Evolutionary conservation across 1,139 yeast species (phyloP).

Genomic region (Suhomyces atakaporum): DNA sequence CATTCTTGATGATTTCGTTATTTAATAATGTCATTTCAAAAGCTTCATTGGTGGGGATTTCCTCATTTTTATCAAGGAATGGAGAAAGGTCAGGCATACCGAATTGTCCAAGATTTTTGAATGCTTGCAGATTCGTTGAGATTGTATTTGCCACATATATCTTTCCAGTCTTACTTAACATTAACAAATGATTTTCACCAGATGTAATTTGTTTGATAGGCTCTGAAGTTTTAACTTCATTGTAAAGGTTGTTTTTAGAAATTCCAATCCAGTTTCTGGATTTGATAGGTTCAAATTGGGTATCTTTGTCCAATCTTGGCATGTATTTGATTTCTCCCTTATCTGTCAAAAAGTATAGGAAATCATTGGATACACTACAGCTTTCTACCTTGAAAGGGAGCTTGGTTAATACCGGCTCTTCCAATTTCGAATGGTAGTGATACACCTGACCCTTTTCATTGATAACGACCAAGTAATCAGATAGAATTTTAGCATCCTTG

Average conservation of each 20-base stretch:
- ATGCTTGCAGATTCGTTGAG: constrained; percentile 26
- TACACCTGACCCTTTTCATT: constrained; percentile 72
- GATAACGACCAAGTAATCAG: constrained; percentile 59
- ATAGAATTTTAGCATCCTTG: constrained; percentile 55
- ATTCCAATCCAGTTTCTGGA: constrained; percentile 31
- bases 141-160: constrained; percentile 56
- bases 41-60: constrained; percentile 30
- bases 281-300: constrained; percentile 19
- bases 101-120: constrained; percentile 69
- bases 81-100: constrained; percentile 78
- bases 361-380: constrained; percentile 55
- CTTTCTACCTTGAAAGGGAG: constrained; percentile 50
- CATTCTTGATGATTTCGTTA: constrained; percentile 29
- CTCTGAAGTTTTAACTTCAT: constrained; percentile 31
- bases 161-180: constrained; percentile 62
- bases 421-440: constrained; percentile 57
- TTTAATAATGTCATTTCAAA: constrained; percentile 41
- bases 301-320: constrained; percentile 37
- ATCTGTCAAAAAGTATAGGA: constrained; percentile 57
- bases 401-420: constrained; percentile 26
- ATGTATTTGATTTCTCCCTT: constrained; percentile 55
- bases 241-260: constrained; percentile 9
- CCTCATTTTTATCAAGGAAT: constrained; percentile 26
- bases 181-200: constrained; percentile 69
- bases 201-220: constrained; percentile 51